Conservation (phyloP, 306 rosid genomes). For the Vigna nakashimae region DNA sequence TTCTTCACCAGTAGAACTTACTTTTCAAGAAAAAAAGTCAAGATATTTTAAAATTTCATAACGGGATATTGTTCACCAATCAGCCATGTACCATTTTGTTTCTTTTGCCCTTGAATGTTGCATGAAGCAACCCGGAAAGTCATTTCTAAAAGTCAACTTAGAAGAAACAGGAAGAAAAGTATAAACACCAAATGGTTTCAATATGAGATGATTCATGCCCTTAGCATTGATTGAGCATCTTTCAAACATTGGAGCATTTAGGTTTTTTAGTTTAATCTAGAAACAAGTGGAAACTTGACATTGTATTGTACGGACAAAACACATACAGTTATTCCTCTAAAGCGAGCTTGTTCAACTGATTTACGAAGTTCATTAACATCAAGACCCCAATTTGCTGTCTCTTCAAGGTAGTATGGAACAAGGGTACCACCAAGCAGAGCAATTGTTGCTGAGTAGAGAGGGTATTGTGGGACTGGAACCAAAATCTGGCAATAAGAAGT, state of each 20-base stretch:
- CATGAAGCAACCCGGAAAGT: constrained; percentile 24
- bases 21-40: constrained; percentile 26
- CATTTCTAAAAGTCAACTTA: constrained; percentile 35
- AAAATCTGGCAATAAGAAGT: constrained; percentile 65
- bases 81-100: constrained; percentile 14
- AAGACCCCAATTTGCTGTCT: constrained; percentile 98
- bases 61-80: constrained; percentile 16
- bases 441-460: constrained; percentile 96
- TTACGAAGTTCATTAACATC: constrained; percentile 76
- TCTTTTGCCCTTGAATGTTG: constrained; percentile 2
- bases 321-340: constrained; percentile 78
- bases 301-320: constrained; percentile 39
- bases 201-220: constrained; percentile 32
- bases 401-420: constrained; percentile 98
- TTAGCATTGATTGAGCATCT: constrained; percentile 12
- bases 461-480: constrained; percentile 99
- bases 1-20: constrained; percentile 17
- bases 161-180: constrained; percentile 29
- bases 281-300: constrained; percentile 28
- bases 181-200: constrained; percentile 22
- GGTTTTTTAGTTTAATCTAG: constrained; percentile 22
- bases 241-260: constrained; percentile 37
- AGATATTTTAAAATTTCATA: constrained; percentile 16
- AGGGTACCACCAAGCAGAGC: constrained; percentile 88
- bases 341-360: constrained; percentile 78